Evolutionary conservation across 495 filamentous ascomycete genomes (phyloP), one percentile per base, ranked within the genome.

Genomic region (Collariella sp.): DNA sequence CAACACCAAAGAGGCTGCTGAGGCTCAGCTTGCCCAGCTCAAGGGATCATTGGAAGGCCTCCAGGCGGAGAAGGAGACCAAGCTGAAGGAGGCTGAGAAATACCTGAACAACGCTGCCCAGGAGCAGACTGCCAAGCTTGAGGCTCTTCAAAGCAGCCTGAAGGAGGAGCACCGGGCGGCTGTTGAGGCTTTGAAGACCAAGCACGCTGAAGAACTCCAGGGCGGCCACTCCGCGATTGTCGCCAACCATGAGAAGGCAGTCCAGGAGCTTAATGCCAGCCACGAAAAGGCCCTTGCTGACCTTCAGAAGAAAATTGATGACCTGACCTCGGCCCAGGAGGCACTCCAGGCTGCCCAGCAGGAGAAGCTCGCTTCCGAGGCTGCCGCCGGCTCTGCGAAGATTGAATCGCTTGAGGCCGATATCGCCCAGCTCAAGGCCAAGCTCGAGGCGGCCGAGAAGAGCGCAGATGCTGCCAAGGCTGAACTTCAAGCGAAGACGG

Each of bases 281-380:
- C 69, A 78, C 45, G 73, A 74, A 48, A 49, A 51, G 35, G 50
- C 57, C 1, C 35, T 72, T 24, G 62, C 63, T n/a, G 68, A 70
- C 6, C 52, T 78, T 22, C 70, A 79, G 58, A 68, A 66, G 58
- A 68, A 71, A 61, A 57, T 77, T 7, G 65, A 71, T 44, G 70
- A 74, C 16, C 46, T 80, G 45, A 69, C 63, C 7, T 62, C 62
- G 0, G 63, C 67, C 7, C 65, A 63, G 20, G 44, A 38, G 5
- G 38, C 58, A 3, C 58, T 68, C 12, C 60, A 67, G 47, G 59
- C 52, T 3, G 60, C 57, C 5, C 61, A 72, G 50, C 60, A 69
- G 56, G 33, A 55, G 9, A 67, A 67, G 52, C 54, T 67, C 9
- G 60, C 57, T 11, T 52, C 57, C 24, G 63, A 66, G 22, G 58